Base-by-base conservation (phyloP, 1,284 basidiomycete genomes). In the Neonothopanus nambi region DNA sequence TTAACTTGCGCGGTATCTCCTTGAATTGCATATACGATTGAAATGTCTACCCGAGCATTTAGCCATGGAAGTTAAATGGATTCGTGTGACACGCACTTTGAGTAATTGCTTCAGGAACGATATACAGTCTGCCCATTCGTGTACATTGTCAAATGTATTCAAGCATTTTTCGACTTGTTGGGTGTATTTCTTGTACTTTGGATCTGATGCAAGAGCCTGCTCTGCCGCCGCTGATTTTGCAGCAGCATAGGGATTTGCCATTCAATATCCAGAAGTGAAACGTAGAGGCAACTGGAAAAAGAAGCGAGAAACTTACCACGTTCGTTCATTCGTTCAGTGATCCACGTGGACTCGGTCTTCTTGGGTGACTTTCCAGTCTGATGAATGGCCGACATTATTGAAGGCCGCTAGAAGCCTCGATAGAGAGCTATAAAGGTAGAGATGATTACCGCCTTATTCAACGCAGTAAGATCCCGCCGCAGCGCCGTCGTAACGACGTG, bases 91-190 rank as follows among this genome's bases (percentile, higher is more conserved):
- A 68, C 78, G 55, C 63, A 91, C 95, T 82, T 98, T 99, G 61
- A 98, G 84, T 54, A 99, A 73, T 58, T 95, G 89, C 63, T 95
- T 95, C 65, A 99, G 75, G 72, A 99, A 99, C 40, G 96, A 91
- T 67, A 98, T 98, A 70, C 96, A 99, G 76, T 99, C 97, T 55
- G 97, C 96, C 97, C 97, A 99, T 75, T 99, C 97, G 57, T 96
- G 93, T 57, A 98, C 93, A 66, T 85, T 93, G 67, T 98, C 95
- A 65, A 99, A 99, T 1, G 92, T 89, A 59, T 88, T 90, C 24
- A 99, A 78, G 59, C 91, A 93, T 68, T 90, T 89, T 68, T 99
- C 97, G 49, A 99, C 90, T 62, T 93, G 87, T 50, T 88, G 83
- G 0, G 88, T 80, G 71, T 95, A 98, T 73, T 98, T 98, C 78